These are phyloP conservation scores for Bacidia gigantensis DNA, from an alignment of 495 filamentous ascomycete species.

Conservation along the genomic window DNA sequence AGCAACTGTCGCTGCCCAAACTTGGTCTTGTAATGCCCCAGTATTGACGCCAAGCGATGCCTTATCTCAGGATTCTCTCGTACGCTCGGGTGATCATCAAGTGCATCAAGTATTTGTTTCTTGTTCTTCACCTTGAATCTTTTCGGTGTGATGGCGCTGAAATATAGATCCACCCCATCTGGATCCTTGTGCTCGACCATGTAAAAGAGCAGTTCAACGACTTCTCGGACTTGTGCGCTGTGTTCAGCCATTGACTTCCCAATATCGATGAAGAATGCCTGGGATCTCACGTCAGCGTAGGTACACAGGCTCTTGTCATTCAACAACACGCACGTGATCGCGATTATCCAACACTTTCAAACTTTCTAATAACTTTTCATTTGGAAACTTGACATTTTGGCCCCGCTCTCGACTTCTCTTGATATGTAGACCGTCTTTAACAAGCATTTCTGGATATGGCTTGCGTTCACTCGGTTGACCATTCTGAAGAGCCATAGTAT, in stretches of 20 bases:
- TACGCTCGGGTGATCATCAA: neutral
- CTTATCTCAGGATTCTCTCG: neutral
- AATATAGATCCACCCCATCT: constrained; percentile 25
- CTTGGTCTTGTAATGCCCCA: constrained; percentile 13
- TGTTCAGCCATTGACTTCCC: constrained; percentile 22
- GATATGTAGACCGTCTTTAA: neutral
- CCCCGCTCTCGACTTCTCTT: neutral
- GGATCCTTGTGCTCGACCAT: constrained; percentile 23
- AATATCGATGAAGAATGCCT: constrained; percentile 30
- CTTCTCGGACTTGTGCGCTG: constrained; percentile 16
- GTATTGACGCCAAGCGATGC: neutral
- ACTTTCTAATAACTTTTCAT: constrained; percentile 1
- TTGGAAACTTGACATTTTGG: neutral
- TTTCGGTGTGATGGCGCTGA: constrained; percentile 16
- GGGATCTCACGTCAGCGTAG: neutral
- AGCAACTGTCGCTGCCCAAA: neutral
- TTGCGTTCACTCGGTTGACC: neutral
- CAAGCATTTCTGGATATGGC: neutral
- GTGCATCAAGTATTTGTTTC: neutral
- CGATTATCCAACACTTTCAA: constrained; percentile 16
- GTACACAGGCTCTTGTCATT: neutral
- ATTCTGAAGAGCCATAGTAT: too few species aligned
- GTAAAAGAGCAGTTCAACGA: constrained; percentile 21
- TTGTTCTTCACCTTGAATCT: constrained; percentile 1
- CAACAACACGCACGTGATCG: constrained; percentile 12